These are phyloP conservation scores for Puccinia polysora DNA, from an alignment of 1,284 basidiomycete species.

Conservation along the genomic window DNA sequence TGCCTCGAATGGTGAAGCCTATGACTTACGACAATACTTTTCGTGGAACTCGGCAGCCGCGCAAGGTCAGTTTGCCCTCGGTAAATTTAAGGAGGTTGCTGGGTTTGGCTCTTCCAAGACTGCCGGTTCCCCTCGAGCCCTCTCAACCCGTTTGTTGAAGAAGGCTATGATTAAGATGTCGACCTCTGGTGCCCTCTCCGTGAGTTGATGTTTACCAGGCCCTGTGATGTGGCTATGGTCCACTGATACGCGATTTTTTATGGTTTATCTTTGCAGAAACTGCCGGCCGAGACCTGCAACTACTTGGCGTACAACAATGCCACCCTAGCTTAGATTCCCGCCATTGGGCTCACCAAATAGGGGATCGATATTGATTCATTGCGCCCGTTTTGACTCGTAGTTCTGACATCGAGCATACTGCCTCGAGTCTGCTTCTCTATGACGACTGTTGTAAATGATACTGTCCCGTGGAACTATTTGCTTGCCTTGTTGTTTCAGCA, in stretches of 20 bases:
- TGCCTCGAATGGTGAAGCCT: constrained; percentile 37
- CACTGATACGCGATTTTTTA: background rate
- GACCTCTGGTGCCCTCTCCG: constrained; percentile 58
- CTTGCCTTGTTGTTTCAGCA: too few species aligned
- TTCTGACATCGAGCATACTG: too few species aligned
- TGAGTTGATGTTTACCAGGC: background rate
- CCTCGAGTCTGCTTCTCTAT: too few species aligned
- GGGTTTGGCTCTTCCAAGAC: constrained; percentile 48
- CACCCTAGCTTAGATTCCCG: constrained; percentile 56
- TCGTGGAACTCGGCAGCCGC: constrained; percentile 48
- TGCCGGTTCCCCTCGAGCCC: constrained; percentile 48
- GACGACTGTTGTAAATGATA: too few species aligned
- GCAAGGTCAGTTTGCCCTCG: constrained; percentile 44
- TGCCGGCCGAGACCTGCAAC: constrained; percentile 64
- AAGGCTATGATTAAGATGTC: constrained; percentile 65
- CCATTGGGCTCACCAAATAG: too few species aligned
- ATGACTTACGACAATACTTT: constrained; percentile 49
- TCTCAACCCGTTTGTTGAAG: constrained; percentile 70
- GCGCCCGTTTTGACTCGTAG: too few species aligned
- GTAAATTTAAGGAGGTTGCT: constrained; percentile 45
- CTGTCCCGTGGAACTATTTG: too few species aligned
- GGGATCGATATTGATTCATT: too few species aligned
- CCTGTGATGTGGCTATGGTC: background rate
- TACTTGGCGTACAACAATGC: constrained; percentile 76
- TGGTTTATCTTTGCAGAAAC: constrained; percentile 48